A percentile compares a stretch with the other conserved stretches of the same genome.
Conservation (phyloP, 75 land plant genomes). For the Sequoia sempervirens region DNA sequence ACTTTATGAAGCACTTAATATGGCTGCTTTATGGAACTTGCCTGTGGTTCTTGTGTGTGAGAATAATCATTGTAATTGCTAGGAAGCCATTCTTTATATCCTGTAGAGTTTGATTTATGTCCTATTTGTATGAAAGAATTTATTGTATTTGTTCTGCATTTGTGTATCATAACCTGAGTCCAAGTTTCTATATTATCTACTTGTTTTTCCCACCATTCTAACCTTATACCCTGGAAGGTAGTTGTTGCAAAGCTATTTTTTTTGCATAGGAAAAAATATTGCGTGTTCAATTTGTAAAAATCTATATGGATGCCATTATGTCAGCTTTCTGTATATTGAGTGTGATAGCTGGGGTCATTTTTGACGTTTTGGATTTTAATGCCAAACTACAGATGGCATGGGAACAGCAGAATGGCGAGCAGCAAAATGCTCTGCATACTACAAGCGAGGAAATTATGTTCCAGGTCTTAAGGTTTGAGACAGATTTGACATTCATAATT, state of each 20-base stretch:
- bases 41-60: conserved; percentile 30
- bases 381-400: conserved; percentile 28
- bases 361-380: neutral
- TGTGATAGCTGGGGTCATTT: neutral
- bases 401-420: conserved; percentile 59
- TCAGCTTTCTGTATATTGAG: neutral
- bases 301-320: neutral
- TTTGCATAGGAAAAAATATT: neutral
- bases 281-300: neutral
- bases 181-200: neutral
- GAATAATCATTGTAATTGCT: conserved; percentile 30
- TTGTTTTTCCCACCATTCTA: neutral
- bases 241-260: neutral
- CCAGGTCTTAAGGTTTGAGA: conserved; percentile 44
- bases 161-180: neutral
- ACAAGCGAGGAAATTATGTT: conserved; percentile 40
- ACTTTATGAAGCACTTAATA: conserved; percentile 36
- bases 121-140: neutral
- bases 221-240: neutral
- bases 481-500: neutral
- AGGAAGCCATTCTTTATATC: neutral
- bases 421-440: conserved; percentile 40
- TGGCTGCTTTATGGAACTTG: conserved; percentile 26
- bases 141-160: neutral
- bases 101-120: neutral